Evolutionary conservation across 2,329 filamentous ascomycete genomes (phyloP).

Genomic region (Talaromyces verruculosus): DNA sequence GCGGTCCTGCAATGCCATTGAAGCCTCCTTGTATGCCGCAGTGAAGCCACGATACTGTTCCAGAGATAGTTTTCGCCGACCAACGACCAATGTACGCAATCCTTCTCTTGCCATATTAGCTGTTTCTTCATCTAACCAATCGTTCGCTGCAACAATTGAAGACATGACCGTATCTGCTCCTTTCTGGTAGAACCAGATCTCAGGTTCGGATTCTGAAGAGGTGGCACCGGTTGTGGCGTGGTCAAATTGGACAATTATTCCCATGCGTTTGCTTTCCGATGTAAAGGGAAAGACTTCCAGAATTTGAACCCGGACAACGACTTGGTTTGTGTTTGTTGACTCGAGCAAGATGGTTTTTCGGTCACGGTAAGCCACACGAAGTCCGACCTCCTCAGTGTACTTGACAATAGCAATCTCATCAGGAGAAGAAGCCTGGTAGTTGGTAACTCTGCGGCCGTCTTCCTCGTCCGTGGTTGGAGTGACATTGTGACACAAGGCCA

Average conservation of each 20-base stretch:
- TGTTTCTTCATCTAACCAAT: slow-evolving; percentile 98
- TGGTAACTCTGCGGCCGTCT: slow-evolving; percentile 72
- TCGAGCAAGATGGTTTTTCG: slow-evolving; percentile 81
- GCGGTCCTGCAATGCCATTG: slow-evolving; percentile 73
- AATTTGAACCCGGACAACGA: slow-evolving; percentile 81
- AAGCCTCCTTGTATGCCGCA: slow-evolving; percentile 71
- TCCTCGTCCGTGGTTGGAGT: slow-evolving; percentile 87
- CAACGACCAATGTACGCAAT: slow-evolving; percentile 87
- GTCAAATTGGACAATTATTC: slow-evolving; percentile 86
- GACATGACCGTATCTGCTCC: slow-evolving; percentile 98
- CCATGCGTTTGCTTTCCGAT: slow-evolving; percentile 97
- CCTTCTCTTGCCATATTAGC: slow-evolving; percentile 99
- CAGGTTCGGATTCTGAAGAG: slow-evolving; percentile 59
- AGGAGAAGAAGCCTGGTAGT: slow-evolving; percentile 94
- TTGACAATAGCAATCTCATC: slow-evolving; percentile 97
- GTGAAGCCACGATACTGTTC: slow-evolving; percentile 82
- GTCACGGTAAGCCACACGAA: slow-evolving; percentile 81
- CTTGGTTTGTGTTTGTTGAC: slow-evolving; percentile 69
- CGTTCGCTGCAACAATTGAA: slow-evolving; percentile 90
- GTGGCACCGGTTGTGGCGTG: slow-evolving; percentile 55
- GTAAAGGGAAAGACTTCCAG: slow-evolving; percentile 97
- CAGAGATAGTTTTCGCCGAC: slow-evolving; percentile 78
- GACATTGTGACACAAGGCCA: slow-evolving; percentile 95
- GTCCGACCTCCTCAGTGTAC: slow-evolving; percentile 90
- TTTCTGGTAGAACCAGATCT: slow-evolving; percentile 99